Base-by-base conservation (phyloP, 228 moss, liverwort and hornwort species). In the Sphagnum magellanicum region DNA sequence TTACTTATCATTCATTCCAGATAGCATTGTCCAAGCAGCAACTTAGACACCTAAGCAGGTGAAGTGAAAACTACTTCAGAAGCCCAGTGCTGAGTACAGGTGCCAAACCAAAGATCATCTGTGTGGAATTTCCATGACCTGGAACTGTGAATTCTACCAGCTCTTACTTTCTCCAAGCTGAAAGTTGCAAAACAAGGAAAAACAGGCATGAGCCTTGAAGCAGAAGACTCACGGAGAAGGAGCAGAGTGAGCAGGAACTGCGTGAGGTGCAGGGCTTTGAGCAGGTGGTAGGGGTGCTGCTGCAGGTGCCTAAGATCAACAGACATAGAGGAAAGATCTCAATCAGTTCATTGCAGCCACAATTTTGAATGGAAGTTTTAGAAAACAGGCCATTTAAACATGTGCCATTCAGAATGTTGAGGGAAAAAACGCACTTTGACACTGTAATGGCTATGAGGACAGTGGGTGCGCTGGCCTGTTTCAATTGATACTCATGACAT, bases 141-240 rank as follows among this genome's bases (percentile, higher is more conserved):
- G 32, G 32, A 32, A 55, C 55, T 12, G 12, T 55, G 8, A 55
- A 8, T 8, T 8, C 55, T 55, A 8, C 55, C 8, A 55, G 12
- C 12, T 8, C 12, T 55, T 8, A 55, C 55, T 4, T 8, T 12
- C 12, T 55, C 55, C 12, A 55, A 8, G 55, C 55, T 55, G 32
- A 32, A 55, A 8, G 9, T 55, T 55, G 8, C 55, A 12, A 8
- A 55, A 55, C 55, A 55, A 55, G 55, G 12, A 8, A 17, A 68
- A 12, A 53, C 47, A 14, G 48, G 4, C 0, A 10, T 63, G 55
- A 55, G 12, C 55, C 8, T 8, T 16, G 4, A 49, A 59, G 53
- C 59, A 49, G 48, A 50, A 79, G 48, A 52, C 86, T 79, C 75
- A 86, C 80, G 66, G 78, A 63, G 74, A 48, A 55, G 76, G 64